phyloP scores from a whole-genome alignment of 495 filamentous ascomycete genomes.

The Pseudotulostoma volvatum region DNA sequence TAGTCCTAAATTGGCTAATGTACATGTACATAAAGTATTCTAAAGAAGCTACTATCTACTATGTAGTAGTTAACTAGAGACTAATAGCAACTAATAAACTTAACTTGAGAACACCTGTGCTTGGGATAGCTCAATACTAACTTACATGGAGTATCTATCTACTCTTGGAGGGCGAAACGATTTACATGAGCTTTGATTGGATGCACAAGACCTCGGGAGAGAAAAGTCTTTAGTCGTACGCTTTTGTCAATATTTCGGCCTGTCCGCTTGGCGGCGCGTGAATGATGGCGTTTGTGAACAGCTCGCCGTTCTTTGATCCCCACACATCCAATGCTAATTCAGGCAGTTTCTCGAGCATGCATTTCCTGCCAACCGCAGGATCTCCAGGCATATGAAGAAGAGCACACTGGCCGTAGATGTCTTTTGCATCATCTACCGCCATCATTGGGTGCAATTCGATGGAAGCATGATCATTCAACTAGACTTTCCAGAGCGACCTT shows the following conservation, averaged over 20 bases:
- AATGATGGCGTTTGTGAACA: constrained; percentile 10
- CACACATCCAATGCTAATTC: too few species aligned
- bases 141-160: too few species aligned
- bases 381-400: constrained; percentile 9
- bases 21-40: too few species aligned
- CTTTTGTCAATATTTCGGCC: constrained; percentile 14
- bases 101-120: too few species aligned
- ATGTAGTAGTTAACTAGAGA: too few species aligned
- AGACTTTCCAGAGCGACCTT: constrained; percentile 3
- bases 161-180: neutral
- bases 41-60: too few species aligned
- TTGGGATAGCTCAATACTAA: too few species aligned
- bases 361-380: constrained; percentile 6
- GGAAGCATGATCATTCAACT: constrained; percentile 18
- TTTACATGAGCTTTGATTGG: constrained; percentile 13
- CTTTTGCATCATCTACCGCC: constrained; percentile 12
- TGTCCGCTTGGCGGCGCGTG: constrained; percentile 9
- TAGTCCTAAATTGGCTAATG: too few species aligned
- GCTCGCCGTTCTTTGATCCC: too few species aligned
- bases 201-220: constrained; percentile 14
- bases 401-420: constrained; percentile 13
- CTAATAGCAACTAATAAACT: too few species aligned
- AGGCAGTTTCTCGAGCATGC: constrained; percentile 8
- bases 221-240: constrained; percentile 15
- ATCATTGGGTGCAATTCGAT: constrained; percentile 18